Evolutionary conservation across 2,329 filamentous ascomycete genomes (phyloP), one percentile per base, ranked within the genome.

Genomic region (Verticillium albo-atrum): DNA sequence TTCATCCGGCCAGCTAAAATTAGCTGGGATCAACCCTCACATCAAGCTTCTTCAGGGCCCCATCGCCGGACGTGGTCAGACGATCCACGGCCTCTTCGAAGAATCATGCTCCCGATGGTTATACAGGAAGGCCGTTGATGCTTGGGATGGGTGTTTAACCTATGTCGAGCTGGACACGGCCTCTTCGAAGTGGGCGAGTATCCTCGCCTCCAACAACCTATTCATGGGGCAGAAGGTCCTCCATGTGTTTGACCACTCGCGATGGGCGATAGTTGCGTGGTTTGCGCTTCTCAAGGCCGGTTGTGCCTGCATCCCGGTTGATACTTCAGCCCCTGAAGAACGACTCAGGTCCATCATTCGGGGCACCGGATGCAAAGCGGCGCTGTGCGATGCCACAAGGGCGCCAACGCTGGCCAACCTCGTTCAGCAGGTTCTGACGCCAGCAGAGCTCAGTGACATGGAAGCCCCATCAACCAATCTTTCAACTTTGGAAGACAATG

Each of bases 211-310:
- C 9, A 6, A 47, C 4, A 23, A 6, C 20, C 9, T n/a, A 20
- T 47, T 47, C n/a, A 10, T 5, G 6, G 37, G n/a, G n/a, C 37
- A 23, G 37, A 20, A n/a, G n/a, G 37, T 47, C 7, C 17, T 47
- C 23, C 37, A 47, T 6, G 37, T 23, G 4, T 47, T 47, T 17
- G 66, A 68, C n/a, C 72, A 70, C 57, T 69, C 67, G 15, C 51
- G 54, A 4, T 66, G 63, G 65, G 65, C 64, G n/a, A 60, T 65
- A 3, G 63, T 70, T 2, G 63, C 64, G 1, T 67, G 67, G 28
- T 37, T 72, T 14, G 69, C 61, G 14, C 60, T 71, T 23, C 63
- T 70, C 37, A 69, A 70, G 59, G 62, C 67, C n/a, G 71, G 71
- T 9, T 65, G 62, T 20, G 68, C 66, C 15, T 72, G 67, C 56